Evolutionary conservation across 2,329 filamentous ascomycete species (phyloP), one percentile per base, ranked within the genome.

Genomic region (Fusarium sp.): DNA sequence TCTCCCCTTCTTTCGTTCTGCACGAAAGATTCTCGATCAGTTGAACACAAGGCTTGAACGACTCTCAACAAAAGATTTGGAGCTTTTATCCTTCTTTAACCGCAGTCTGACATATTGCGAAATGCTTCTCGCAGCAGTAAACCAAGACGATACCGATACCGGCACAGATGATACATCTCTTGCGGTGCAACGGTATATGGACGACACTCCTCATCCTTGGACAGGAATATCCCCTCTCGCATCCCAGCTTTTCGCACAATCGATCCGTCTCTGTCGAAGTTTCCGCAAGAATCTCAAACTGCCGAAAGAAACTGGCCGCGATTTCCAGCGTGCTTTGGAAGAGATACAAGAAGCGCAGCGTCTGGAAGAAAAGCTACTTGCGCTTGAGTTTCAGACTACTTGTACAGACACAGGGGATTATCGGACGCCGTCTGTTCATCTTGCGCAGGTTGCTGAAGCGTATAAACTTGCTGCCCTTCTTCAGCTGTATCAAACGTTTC

Each of bases 401-500:
- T 22, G 64, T 4, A 63, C 73, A 7, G 78, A 77, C 9, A 81
- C 79, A 0, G 81, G 79, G 1, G 79, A 82, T 50, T 57, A 73
- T 20, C 61, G 62, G 6, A 76, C 74, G 2, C 79, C 77, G 0
- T 65, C 69, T 2, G 59, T 73, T 3, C 80, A 83, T 46, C 78
- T 83, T 1, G 74, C 76, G 2, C 69, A 75, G 10, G 77, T 81
- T 3, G 80, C 81, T n/a, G 81, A 83, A 59, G 81, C 80, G 0
- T 83, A 82, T 43, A 77, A 80, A 27, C 70, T 83, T 8, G 76
- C 78, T 2, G 78, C 81, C 0, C 57, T 83, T 6, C 66, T 82
- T 3, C 81, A 83, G 27, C 76, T 83, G 0, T 83, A 83, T 70
- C 78, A 82, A 63, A 82, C 81, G 0, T 81, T 81, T 4, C 79